Evolutionary conservation across 352 stramenopile genomes (phyloP), one percentile per base, ranked within the genome.

Genomic region (Phytophthora sp.): DNA sequence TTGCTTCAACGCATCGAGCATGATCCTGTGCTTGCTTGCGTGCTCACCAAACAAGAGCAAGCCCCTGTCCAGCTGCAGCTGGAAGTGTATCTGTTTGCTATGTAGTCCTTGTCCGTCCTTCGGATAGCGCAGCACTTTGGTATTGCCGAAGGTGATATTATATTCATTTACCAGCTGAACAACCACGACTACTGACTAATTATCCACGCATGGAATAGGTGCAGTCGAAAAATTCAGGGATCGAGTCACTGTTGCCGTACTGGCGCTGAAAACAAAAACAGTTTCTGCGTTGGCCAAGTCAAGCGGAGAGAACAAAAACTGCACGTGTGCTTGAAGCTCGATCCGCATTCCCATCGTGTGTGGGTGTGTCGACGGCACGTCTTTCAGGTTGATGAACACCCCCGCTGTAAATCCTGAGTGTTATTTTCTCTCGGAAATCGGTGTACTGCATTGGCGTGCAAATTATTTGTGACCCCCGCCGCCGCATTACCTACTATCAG

Each of bases 171-270:
- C n/a, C n/a, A n/a, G n/a, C n/a, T n/a, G n/a, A n/a, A n/a, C n/a
- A n/a, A n/a, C n/a, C n/a, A n/a, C n/a, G n/a, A n/a, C n/a, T n/a
- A n/a, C n/a, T n/a, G n/a, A n/a, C n/a, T n/a, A n/a, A n/a, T n/a
- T n/a, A n/a, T n/a, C n/a, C n/a, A n/a, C n/a, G n/a, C n/a, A n/a
- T n/a, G n/a, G n/a, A n/a, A n/a, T n/a, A n/a, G n/a, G n/a, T n/a
- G n/a, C n/a, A n/a, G n/a, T n/a, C n/a, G n/a, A n/a, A n/a, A 44
- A 30, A 55, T 55, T 44, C 29, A 55, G 30, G 30, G n/a, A 55
- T 30, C 29, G 47, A 30, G 47, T 55, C 18, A 55, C 30, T 29
- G 9, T 3, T 18, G 29, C 29, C 7, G 29, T 55, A 13, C 47
- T 42, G 18, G 29, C 29, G 11, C 24, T 55, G 11, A 30, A n/a